Percentiles rank a stretch among this genome's conserved stretches.
Evolutionary conservation across 2,329 filamentous ascomycete species (phyloP).

Genomic region (Exophiala xenobiotica): DNA sequence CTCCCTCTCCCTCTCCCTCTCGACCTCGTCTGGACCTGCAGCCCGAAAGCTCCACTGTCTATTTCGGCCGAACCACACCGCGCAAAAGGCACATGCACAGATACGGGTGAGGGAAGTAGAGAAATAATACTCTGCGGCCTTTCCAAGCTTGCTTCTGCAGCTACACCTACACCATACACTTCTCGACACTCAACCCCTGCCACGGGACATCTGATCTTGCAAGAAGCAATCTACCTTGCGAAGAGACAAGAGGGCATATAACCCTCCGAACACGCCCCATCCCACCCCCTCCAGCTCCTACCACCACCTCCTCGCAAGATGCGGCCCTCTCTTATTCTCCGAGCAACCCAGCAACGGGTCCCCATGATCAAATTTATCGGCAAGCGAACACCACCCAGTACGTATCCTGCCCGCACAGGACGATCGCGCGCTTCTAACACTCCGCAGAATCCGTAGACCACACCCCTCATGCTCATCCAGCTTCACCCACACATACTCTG

Average conservation of each 20-base stretch:
- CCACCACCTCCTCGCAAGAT: slow-evolving; percentile 33
- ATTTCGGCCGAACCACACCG: not conserved
- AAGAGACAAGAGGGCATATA: not conserved
- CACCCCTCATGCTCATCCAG: slow-evolving; percentile 60
- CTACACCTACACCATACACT: not conserved
- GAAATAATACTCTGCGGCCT: not conserved
- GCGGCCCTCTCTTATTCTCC: slow-evolving; percentile 44
- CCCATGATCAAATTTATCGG: slow-evolving; percentile 53
- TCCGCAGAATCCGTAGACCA: slow-evolving; percentile 48
- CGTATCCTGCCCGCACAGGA: slow-evolving; percentile 15
- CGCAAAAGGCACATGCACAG: not conserved
- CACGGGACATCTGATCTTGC: no score
- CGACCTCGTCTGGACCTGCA: not conserved
- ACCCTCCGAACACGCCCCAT: no score
- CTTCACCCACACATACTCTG: slow-evolving; percentile 61
- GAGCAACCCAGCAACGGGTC: slow-evolving; percentile 41
- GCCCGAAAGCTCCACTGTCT: not conserved
- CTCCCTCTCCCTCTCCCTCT: not conserved
- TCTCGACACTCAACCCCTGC: no score
- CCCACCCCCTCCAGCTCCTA: no score
- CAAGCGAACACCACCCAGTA: slow-evolving; percentile 48
- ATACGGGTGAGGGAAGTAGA: not conserved
- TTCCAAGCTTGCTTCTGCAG: not conserved
- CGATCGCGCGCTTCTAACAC: slow-evolving; percentile 1
- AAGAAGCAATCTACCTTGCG: not conserved